phyloP scores from a whole-genome alignment of 345 rosid genomes.

The Chamaenerion angustifolium region DNA sequence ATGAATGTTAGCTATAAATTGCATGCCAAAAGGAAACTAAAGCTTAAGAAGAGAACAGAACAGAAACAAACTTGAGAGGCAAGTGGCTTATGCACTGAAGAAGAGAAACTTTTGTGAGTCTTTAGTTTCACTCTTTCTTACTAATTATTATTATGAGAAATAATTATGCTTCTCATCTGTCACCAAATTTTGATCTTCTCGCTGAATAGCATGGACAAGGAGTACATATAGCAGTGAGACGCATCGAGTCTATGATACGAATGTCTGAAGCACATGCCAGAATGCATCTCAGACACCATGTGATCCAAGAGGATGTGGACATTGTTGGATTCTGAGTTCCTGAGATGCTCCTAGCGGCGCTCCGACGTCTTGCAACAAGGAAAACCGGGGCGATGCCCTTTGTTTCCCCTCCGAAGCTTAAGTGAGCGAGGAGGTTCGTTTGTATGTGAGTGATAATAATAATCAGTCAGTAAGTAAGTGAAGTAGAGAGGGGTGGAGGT shows the following conservation, averaged over 20 bases:
- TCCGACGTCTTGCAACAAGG: too few relatives aligned
- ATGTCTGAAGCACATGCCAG: conserved; percentile 99
- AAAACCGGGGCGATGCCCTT: too few relatives aligned
- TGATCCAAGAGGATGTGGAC: conserved; percentile 82
- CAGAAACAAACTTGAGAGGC: conserved; percentile 14
- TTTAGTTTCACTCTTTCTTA: not conserved
- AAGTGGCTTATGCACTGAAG: too few relatives aligned
- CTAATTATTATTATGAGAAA: not conserved
- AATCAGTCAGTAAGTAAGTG: too few relatives aligned
- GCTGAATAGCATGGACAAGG: conserved; percentile 79
- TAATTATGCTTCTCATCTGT: not conserved
- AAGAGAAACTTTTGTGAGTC: conserved; percentile 67
- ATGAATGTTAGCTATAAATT: not conserved
- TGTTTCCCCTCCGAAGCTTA: too few relatives aligned
- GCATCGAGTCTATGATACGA: conserved; percentile 93
- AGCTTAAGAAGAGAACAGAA: not conserved
- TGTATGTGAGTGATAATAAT: too few relatives aligned
- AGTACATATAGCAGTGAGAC: conserved; percentile 93
- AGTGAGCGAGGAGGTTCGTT: too few relatives aligned
- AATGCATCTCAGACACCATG: conserved; percentile 93
- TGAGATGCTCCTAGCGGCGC: too few relatives aligned
- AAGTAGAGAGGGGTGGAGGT: too few relatives aligned
- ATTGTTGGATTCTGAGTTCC: too few relatives aligned
- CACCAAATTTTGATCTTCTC: conserved; percentile 5
- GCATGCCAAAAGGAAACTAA: not conserved